phyloP scores from a whole-genome alignment of 164 flowering plant species.

The Magnolia sinica region DNA sequence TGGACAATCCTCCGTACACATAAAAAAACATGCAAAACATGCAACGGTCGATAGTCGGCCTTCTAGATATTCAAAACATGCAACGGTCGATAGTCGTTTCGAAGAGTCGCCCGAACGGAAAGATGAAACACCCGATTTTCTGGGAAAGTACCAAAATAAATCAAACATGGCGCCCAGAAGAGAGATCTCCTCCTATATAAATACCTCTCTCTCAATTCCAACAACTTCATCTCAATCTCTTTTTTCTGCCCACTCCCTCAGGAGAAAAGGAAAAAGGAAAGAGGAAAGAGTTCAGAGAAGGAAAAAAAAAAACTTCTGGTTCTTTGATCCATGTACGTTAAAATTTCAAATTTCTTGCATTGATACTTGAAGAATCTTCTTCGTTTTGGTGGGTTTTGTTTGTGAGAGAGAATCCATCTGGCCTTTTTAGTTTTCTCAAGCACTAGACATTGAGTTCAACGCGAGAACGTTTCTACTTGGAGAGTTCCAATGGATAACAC shows the following conservation, averaged over 20 bases:
- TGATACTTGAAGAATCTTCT: background rate
- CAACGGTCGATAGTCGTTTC: no score
- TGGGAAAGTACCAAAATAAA: no score
- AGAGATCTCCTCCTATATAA: background rate
- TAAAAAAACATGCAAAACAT: no score
- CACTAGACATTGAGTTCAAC: background rate
- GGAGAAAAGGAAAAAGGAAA: background rate
- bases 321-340: background rate
- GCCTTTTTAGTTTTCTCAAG: background rate
- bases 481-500: constrained; percentile 12
- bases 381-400: background rate
- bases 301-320: background rate
- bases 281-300: background rate
- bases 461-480: background rate
- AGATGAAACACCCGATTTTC: no score
- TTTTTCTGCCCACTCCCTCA: background rate
- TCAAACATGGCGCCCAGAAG: background rate
- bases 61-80: no score
- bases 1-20: no score
- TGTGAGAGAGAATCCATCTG: background rate
- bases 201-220: background rate
- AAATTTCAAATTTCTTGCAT: background rate
- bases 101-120: no score
- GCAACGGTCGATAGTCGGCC: no score
- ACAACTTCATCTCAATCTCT: background rate